Evolutionary conservation across 2,329 filamentous ascomycete species (phyloP).

Genomic region (Xylariaceae sp.): DNA sequence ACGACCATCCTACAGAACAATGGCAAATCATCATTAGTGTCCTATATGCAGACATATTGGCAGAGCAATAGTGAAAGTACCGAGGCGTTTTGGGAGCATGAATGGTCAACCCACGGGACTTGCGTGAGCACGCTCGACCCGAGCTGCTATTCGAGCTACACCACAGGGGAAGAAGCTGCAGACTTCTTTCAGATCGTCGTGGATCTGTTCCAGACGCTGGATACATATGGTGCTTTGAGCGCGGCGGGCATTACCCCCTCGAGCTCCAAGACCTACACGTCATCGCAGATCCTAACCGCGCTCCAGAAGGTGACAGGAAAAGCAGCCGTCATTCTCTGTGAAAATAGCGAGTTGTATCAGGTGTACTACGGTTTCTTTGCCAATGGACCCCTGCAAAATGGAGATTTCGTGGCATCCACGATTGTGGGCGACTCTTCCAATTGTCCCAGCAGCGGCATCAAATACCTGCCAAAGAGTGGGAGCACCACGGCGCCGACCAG

Average conservation of each 20-base stretch:
- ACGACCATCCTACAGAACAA: slow-evolving; percentile 59
- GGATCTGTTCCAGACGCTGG: slow-evolving; percentile 68
- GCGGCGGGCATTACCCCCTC: slow-evolving; percentile 66
- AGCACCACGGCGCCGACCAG: slow-evolving; percentile 31
- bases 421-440: too few species aligned
- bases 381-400: slow-evolving; percentile 62
- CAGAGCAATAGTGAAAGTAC: slow-evolving; percentile 70
- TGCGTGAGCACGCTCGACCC: slow-evolving; percentile 74
- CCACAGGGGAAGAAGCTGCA: slow-evolving; percentile 66
- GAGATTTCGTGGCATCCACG: slow-evolving; percentile 61
- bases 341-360: slow-evolving; percentile 53
- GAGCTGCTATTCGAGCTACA: slow-evolving; percentile 67
- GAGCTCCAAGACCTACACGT: slow-evolving; percentile 61
- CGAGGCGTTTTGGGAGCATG: slow-evolving; percentile 73
- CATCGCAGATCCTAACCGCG: slow-evolving; percentile 62
- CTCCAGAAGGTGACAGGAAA: slow-evolving; percentile 59
- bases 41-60: slow-evolving; percentile 75
- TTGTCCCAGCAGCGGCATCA: slow-evolving; percentile 68
- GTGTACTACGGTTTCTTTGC: slow-evolving; percentile 70
- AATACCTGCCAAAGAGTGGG: slow-evolving; percentile 65
- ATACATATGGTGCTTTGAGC: slow-evolving; percentile 67
- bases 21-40: slow-evolving; percentile 57
- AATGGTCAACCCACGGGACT: slow-evolving; percentile 77
- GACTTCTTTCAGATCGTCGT: slow-evolving; percentile 73
- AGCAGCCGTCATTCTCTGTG: slow-evolving; percentile 63